These are phyloP conservation scores for Rhizopogon salebrosus DNA, from an alignment of 768 basidiomycete species.

Conservation along the genomic window DNA sequence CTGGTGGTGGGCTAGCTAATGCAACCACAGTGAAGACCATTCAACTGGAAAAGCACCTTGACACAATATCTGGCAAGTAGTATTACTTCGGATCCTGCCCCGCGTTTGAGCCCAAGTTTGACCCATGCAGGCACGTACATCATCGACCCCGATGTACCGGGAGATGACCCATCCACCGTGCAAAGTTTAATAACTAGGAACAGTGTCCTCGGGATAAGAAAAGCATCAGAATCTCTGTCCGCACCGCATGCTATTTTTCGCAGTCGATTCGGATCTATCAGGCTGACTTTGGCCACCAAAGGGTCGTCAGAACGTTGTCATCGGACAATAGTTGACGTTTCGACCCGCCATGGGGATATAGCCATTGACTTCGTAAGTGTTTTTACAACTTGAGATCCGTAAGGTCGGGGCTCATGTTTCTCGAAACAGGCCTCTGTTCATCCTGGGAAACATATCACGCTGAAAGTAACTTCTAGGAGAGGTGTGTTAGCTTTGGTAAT, in stretches of 20 bases:
- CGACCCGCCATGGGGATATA: constrained; percentile 33
- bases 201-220: constrained; percentile 13
- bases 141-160: constrained; percentile 33
- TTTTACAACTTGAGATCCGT: constrained; percentile 1
- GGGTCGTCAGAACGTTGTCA: constrained; percentile 25
- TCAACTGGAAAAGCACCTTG: constrained; percentile 8
- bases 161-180: constrained; percentile 13
- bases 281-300: constrained; percentile 33
- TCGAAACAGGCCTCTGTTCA: constrained; percentile 2
- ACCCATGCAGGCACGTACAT: constrained; percentile 33
- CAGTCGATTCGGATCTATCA: constrained; percentile 35
- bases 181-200: constrained; percentile 2
- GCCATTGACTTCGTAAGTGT: constrained; percentile 9
- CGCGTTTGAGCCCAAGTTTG: not conserved
- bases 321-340: constrained; percentile 34
- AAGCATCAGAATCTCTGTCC: constrained; percentile 17
- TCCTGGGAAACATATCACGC: constrained; percentile 2
- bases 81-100: not conserved
- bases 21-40: not conserved
- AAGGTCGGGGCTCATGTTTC: constrained; percentile 6
- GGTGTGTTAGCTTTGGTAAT: not conserved
- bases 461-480: constrained; percentile 1
- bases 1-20: not conserved
- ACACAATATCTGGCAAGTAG: constrained; percentile 29
- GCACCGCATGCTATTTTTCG: constrained; percentile 30